Conservation (phyloP, 1,284 basidiomycete species). For the Austroboletus niveus region DNA sequence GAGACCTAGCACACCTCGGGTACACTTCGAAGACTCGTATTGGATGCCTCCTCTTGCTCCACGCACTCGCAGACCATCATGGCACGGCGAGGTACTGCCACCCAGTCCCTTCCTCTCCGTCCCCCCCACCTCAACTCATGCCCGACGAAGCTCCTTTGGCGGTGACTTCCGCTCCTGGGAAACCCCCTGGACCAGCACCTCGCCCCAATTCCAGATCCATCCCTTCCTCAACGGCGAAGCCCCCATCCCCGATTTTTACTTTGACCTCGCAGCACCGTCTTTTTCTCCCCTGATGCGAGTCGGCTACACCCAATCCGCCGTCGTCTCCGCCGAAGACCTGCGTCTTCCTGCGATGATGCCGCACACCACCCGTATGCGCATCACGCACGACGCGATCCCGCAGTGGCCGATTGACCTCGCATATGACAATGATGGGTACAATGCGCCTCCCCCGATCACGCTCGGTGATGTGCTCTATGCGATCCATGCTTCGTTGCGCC, state of each 20-base stretch:
- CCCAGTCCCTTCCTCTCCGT: slow-evolving; percentile 24
- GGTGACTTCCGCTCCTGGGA: slow-evolving; percentile 26
- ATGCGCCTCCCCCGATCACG: slow-evolving; percentile 45
- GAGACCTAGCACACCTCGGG: slow-evolving; percentile 23
- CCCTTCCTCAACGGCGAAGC: slow-evolving; percentile 59
- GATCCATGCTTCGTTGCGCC: slow-evolving; percentile 51
- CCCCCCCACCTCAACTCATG: slow-evolving; percentile 14
- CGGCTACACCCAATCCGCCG: slow-evolving; percentile 35
- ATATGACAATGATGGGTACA: slow-evolving; percentile 32
- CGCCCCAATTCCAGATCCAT: slow-evolving; percentile 46
- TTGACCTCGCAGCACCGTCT: slow-evolving; percentile 51
- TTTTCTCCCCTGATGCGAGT: slow-evolving; percentile 46
- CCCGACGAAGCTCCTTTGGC: slow-evolving; percentile 44
- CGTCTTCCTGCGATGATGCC: slow-evolving; percentile 57
- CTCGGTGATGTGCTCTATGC: slow-evolving; percentile 56
- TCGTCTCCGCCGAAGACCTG: slow-evolving; percentile 45
- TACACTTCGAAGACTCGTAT: slow-evolving; percentile 15
- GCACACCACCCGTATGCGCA: slow-evolving; percentile 50
- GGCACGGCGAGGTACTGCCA: slow-evolving; percentile 31
- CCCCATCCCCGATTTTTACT: slow-evolving; percentile 44
- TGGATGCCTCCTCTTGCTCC: slow-evolving; percentile 27
- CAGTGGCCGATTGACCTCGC: slow-evolving; percentile 61
- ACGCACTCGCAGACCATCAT: slow-evolving; percentile 40
- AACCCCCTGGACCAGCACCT: slow-evolving; percentile 22
- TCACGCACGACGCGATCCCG: slow-evolving; percentile 55